Base-by-base conservation (phyloP, 2,329 filamentous ascomycete genomes). In the Alternaria conjuncta region DNA sequence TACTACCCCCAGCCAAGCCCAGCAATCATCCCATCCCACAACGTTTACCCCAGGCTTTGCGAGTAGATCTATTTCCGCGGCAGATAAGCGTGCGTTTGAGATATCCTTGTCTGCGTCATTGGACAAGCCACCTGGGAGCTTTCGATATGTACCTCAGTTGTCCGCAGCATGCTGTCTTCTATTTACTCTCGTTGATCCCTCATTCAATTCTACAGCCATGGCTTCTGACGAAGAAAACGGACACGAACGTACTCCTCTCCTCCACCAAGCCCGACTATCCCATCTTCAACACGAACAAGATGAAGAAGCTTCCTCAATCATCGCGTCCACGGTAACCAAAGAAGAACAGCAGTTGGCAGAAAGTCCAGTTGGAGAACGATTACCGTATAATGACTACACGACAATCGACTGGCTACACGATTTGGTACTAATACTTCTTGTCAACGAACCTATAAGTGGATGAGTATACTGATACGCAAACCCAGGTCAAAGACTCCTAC, bases 381-480 rank as follows among this genome's bases (percentile, higher is more conserved):
- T 88, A 20, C 84, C 86, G 1, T 89, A 89, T 71, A 88, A 87
- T 70, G 85, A 88, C 66, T 89, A 89, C 67, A 86, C 84, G 8
- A 88, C 86, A 1, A 88, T 89, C 61, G 87, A 89, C 74, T 89
- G 86, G 86, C 79, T 89, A 10, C 87, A 88, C 73, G 86, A 88
- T 68, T 74, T 89, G 60, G 85, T 86, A 72, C 12, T 21, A 36
- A 6, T 6, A 15, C 10, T 3, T 23, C 28, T 30, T 10, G 7
- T 21, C 5, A n/a, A 46, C 32, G 9, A 36, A 32, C 7, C 20
- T 11, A 13, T 12, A 13, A 5, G 5, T 13, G 30, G 4, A 5
- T n/a, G 13, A 12, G 30, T 25, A 28, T 50, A 10, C 55, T 66
- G 18, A 67, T 25, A n/a, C 25, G 30, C 10, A 36, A 12, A 21